Percentiles rank a stretch among this genome's conserved stretches.
phyloP scores from a whole-genome alignment of 2,329 filamentous ascomycete genomes.

The Sordariomycetes sp. region DNA sequence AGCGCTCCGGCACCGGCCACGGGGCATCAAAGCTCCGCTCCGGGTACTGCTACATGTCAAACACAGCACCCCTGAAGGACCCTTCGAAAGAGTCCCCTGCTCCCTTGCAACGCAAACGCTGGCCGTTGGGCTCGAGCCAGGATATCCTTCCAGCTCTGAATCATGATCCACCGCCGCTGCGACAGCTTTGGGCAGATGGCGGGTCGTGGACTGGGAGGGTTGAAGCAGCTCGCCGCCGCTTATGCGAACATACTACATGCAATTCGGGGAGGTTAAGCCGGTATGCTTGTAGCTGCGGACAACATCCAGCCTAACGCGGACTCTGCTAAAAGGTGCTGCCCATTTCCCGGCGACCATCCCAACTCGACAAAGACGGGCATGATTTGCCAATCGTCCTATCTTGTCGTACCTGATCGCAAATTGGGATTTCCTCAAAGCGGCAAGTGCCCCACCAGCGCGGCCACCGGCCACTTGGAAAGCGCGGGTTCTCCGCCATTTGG shows the following conservation, averaged over 20 bases:
- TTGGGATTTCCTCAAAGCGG: constrained; percentile 5
- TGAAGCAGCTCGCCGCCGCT: background rate
- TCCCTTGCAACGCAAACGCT: background rate
- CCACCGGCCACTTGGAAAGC: background rate
- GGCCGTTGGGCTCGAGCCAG: background rate
- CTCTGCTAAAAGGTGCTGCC: no score
- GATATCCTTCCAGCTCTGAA: background rate
- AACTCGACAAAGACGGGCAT: background rate
- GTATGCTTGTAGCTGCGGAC: no score
- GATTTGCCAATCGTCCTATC: background rate
- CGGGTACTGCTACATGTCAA: background rate
- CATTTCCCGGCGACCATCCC: background rate
- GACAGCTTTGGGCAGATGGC: background rate
- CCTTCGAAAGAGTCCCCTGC: background rate
- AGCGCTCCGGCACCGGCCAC: background rate
- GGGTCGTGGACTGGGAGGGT: background rate
- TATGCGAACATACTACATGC: no score
- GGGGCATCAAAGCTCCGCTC: background rate
- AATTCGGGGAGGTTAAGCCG: no score
- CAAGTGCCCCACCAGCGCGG: constrained; percentile 3
- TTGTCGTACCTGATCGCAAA: background rate
- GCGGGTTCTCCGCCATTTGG: background rate
- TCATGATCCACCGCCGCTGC: background rate
- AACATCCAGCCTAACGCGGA: no score
- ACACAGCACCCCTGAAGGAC: background rate